A percentile compares a stretch with the other conserved stretches of the same genome.
Conservation (phyloP, 2,329 filamentous ascomycete genomes). For the Fusarium mangiferae region DNA sequence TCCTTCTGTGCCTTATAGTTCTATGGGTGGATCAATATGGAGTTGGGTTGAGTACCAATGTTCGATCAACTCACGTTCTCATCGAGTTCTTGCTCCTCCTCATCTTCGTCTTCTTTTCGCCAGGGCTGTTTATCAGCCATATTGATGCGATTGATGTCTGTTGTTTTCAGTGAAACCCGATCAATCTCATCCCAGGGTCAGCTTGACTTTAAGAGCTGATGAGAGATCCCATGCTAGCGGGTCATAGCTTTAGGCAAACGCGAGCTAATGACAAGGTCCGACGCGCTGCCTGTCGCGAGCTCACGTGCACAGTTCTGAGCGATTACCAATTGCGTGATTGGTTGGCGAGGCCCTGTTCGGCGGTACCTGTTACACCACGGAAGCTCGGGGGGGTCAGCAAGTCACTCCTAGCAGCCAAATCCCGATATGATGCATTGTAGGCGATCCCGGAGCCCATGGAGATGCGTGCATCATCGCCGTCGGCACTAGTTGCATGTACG, state of each 20-base stretch:
- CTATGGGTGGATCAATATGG: conserved; percentile 55
- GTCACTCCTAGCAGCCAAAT: conserved; percentile 26
- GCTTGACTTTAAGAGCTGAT: conserved; percentile 38
- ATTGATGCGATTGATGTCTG: conserved; percentile 2
- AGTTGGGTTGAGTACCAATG: conserved; percentile 3
- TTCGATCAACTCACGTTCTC: conserved; percentile 63
- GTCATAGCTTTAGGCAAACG: conserved; percentile 48
- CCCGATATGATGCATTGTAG: conserved; percentile 36
- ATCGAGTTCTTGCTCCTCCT: conserved; percentile 68
- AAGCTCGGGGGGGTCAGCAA: neutral
- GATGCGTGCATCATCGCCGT: conserved; percentile 44
- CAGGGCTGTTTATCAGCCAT: conserved; percentile 57
- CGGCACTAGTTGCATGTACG: conserved; percentile 20
- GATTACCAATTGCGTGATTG: conserved; percentile 45
- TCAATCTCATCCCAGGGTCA: conserved; percentile 27
- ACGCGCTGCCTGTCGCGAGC: conserved; percentile 41
- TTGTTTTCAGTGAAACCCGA: conserved; percentile 12
- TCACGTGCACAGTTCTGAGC: conserved; percentile 43
- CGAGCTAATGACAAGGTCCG: conserved; percentile 39
- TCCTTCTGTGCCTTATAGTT: conserved; percentile 93
- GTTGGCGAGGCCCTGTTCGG: conserved; percentile 11
- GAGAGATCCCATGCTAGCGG: conserved; percentile 36
- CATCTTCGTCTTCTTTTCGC: conserved; percentile 69
- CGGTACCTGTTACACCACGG: conserved; percentile 6
- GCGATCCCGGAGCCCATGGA: conserved; percentile 41